Base-by-base conservation (phyloP, 257 asterid genomes). In the Capsicum baccatum region DNA sequence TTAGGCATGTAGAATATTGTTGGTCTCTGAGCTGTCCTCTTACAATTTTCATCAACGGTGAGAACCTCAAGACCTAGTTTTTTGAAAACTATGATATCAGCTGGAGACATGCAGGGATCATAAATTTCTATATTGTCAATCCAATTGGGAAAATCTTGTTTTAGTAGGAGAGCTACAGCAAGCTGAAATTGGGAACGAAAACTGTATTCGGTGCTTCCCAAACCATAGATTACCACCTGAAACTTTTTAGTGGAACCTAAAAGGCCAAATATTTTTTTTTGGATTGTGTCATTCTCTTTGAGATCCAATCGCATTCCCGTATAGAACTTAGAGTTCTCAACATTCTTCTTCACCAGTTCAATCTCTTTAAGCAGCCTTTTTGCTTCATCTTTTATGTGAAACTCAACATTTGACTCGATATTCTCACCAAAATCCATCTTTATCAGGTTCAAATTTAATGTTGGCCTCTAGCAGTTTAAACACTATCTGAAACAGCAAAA, bases 21-120 rank as follows among this genome's bases (percentile, higher is more conserved):
- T 10, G 76, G 85, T 42, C 2, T 44, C 63, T 73, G 74, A 47
- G 48, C 82, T 83, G 9, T 6, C 37, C 83, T 83, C 63, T 42
- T 73, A 42, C 82, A 57, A 2, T 37, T 60, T 50, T 84, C 86
- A n/a, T 63, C 63, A 4, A 76, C 3, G 57, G n/a, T 5, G 33
- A 52, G 33, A 33, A 84, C 68, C 6, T 76, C 64, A 11, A 80
- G 67, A 60, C 10, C 69, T 4, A 62, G 70, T 44, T 62, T 55
- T 17, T 84, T 35, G 58, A 76, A 62, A 12, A 84, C 79, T 33
- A 35, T 62, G 63, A 33, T 50, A 58, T 84, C 81, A 10, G 47
- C 67, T 35, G 33, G 42, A 16, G 79, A 14, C 48, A 78, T 48
- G 1, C 8, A 47, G 1, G 83, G 58, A 84, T 84, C 83, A 5